A percentile compares a stretch with the other conserved stretches of the same genome.
These are phyloP conservation scores for Raddia guianensis DNA, from an alignment of 176 grass and related monocot species.

Conservation along the genomic window DNA sequence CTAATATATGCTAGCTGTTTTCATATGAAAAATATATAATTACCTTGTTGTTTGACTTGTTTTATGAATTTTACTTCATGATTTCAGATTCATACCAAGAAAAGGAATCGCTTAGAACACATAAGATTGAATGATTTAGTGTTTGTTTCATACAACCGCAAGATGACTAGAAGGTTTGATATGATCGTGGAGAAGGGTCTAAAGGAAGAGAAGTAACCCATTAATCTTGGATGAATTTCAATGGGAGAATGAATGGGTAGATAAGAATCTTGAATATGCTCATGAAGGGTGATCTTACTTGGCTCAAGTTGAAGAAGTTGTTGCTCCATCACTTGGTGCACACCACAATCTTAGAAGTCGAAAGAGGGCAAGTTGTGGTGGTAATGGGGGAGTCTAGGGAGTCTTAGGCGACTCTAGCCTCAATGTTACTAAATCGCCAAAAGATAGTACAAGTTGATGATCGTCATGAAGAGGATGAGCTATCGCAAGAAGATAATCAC, in stretches of 20 bases:
- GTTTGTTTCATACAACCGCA: not conserved
- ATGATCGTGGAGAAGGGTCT: not conserved
- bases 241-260: slow-evolving; percentile 26
- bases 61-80: not conserved
- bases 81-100: slow-evolving; percentile 5
- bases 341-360: not conserved
- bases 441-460: too few species aligned
- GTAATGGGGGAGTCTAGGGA: too few species aligned
- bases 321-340: not conserved
- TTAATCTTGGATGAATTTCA: not conserved
- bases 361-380: too few species aligned
- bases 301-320: not conserved
- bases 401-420: too few species aligned
- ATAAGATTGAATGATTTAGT: slow-evolving; percentile 8
- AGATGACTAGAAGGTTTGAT: not conserved
- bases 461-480: too few species aligned
- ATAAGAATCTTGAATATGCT: not conserved
- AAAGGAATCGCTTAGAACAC: not conserved
- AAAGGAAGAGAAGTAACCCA: not conserved
- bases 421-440: too few species aligned
- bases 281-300: not conserved
- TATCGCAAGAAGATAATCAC: too few species aligned
- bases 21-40: too few species aligned
- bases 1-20: too few species aligned
- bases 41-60: too few species aligned